phyloP scores from a whole-genome alignment of 2,329 filamentous ascomycete species.

The Hypoxylon sp. region DNA sequence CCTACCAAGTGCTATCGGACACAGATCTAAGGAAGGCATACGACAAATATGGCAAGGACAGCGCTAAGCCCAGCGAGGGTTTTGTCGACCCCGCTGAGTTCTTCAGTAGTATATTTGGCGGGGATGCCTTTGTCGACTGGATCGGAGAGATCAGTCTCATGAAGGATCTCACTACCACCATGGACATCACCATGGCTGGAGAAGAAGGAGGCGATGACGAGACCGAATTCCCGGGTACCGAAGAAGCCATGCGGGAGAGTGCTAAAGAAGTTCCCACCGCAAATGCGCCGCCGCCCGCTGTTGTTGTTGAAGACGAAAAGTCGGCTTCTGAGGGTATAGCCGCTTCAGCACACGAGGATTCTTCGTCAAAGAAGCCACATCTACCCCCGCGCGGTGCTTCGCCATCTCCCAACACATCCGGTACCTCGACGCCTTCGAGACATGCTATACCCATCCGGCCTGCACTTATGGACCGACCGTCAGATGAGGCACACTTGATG shows the following conservation, averaged over 20 bases:
- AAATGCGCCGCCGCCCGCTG: constrained; percentile 40
- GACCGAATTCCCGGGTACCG: constrained; percentile 70
- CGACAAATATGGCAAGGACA: constrained; percentile 97
- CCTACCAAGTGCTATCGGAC: constrained; percentile 87
- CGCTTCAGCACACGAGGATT: constrained; percentile 40
- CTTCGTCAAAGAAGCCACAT: constrained; percentile 47
- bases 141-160: constrained; percentile 99
- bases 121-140: constrained; percentile 94
- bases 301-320: constrained; percentile 53
- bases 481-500: constrained; percentile 81
- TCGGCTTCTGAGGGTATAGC: constrained; percentile 49
- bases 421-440: constrained; percentile 57
- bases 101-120: constrained; percentile 98
- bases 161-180: constrained; percentile 97
- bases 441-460: constrained; percentile 80
- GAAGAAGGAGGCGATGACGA: constrained; percentile 72
- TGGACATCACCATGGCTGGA: constrained; percentile 95
- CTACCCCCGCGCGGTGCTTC: constrained; percentile 57
- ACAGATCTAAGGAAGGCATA: constrained; percentile 90
- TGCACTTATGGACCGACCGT: constrained; percentile 86
- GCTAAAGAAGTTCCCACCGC: constrained; percentile 57
- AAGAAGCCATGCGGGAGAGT: constrained; percentile 71
- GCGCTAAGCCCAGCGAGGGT: constrained; percentile 89
- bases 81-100: constrained; percentile 98
- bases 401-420: constrained; percentile 56